Evolutionary conservation across 768 basidiomycete species (phyloP).

Genomic region (Mycena maculata): DNA sequence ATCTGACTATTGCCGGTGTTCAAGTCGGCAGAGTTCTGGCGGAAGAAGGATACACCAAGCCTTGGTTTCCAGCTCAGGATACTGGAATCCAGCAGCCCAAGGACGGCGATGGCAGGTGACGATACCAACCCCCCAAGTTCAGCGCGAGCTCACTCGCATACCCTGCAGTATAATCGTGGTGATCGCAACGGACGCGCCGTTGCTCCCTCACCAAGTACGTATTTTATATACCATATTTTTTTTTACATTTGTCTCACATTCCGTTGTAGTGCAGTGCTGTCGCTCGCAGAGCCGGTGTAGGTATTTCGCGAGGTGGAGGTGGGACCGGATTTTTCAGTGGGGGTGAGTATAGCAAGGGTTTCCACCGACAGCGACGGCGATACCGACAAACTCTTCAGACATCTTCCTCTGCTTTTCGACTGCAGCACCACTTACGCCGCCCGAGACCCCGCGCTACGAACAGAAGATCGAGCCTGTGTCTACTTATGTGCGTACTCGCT

Average conservation of each 20-base stretch:
- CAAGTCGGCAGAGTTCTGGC: slow-evolving; percentile 17
- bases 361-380: too few species aligned
- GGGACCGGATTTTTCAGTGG: slow-evolving; percentile 30
- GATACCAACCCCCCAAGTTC: not conserved
- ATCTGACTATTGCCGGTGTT: slow-evolving; percentile 28
- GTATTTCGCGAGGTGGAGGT: slow-evolving; percentile 31
- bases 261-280: slow-evolving; percentile 30
- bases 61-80: slow-evolving; percentile 32
- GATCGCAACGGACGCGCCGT: slow-evolving; percentile 32
- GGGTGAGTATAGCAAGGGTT: too few species aligned
- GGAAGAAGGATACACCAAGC: slow-evolving; percentile 28
- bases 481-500: slow-evolving; percentile 19
- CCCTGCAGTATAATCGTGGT: slow-evolving; percentile 28
- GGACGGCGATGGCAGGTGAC: slow-evolving; percentile 33
- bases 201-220: slow-evolving; percentile 31
- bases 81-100: slow-evolving; percentile 26
- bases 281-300: slow-evolving; percentile 33
- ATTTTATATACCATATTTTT: not conserved
- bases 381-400: not conserved
- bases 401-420: slow-evolving; percentile 36
- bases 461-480: slow-evolving; percentile 22
- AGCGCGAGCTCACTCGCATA: not conserved
- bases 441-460: slow-evolving; percentile 10
- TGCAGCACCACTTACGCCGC: slow-evolving; percentile 29
- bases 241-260: not conserved